phyloP scores from a whole-genome alignment of 2,329 filamentous ascomycete genomes.

The Colletotrichum camelliae region DNA sequence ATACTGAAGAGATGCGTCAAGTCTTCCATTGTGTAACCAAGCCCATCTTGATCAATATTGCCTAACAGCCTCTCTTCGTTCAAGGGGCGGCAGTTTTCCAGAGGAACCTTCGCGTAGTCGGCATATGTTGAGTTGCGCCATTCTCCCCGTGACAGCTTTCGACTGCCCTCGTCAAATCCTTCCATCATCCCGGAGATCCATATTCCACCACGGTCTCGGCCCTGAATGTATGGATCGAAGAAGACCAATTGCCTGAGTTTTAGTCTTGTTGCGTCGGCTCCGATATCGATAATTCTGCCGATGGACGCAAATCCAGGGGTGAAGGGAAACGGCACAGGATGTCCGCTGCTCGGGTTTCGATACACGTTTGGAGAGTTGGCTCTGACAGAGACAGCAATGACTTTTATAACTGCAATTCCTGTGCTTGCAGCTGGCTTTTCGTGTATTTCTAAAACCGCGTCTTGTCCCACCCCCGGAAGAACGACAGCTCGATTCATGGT shows the following conservation, averaged over 20 bases:
- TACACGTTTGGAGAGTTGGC: background rate
- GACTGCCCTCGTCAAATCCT: slow-evolving; percentile 26
- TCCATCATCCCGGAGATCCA: slow-evolving; percentile 34
- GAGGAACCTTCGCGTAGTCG: slow-evolving; percentile 31
- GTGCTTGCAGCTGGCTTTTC: background rate
- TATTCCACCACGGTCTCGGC: slow-evolving; percentile 32
- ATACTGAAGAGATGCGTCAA: slow-evolving; percentile 40
- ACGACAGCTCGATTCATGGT: background rate
- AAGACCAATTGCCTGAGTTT: slow-evolving; percentile 37
- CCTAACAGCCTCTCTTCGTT: slow-evolving; percentile 30
- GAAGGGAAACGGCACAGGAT: slow-evolving; percentile 31
- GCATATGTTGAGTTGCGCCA: slow-evolving; percentile 38
- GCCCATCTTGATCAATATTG: background rate
- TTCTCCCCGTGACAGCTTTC: slow-evolving; percentile 27
- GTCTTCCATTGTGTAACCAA: slow-evolving; percentile 47
- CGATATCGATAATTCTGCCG: slow-evolving; percentile 38
- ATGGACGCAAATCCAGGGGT: slow-evolving; percentile 38
- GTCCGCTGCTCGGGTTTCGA: background rate
- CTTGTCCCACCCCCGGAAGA: background rate
- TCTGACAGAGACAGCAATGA: background rate
- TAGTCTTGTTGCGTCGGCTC: slow-evolving; percentile 34
- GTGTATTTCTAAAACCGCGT: background rate
- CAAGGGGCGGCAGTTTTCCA: slow-evolving; percentile 38
- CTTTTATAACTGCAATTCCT: background rate
- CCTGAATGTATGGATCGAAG: slow-evolving; percentile 32